Evolutionary conservation across 2,329 filamentous ascomycete species (phyloP).

Genomic region (Atkinsonella hypoxylon): DNA sequence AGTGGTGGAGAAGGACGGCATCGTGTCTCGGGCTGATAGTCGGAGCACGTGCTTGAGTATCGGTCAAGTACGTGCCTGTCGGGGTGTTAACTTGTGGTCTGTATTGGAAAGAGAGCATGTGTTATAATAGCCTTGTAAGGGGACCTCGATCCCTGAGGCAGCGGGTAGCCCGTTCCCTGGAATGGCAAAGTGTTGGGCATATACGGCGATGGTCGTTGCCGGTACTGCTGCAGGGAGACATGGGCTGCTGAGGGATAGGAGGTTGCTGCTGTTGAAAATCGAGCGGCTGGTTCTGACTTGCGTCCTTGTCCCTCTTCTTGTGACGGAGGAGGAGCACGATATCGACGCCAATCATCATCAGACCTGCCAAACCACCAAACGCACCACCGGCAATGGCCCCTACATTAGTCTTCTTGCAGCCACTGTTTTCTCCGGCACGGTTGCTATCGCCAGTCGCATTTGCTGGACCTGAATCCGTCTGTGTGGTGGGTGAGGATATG

Average conservation of each 20-base stretch:
- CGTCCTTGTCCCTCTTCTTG: background rate
- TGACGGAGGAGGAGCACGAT: slow-evolving; percentile 2
- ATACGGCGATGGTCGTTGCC: background rate
- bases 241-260: background rate
- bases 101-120: background rate
- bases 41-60: background rate
- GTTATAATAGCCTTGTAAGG: background rate
- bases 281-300: background rate
- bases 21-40: background rate
- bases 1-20: background rate
- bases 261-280: background rate
- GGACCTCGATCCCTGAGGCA: background rate
- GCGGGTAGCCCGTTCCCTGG: slow-evolving; percentile 1
- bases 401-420: background rate
- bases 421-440: background rate
- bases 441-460: background rate
- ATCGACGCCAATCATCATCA: background rate
- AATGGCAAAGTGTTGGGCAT: background rate
- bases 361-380: background rate
- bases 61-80: background rate
- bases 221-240: background rate
- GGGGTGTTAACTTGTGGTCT: background rate
- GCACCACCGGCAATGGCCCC: slow-evolving; percentile 1
- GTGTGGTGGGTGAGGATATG: background rate
- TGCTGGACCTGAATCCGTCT: background rate